Percentiles rank a stretch among this genome's conserved stretches.
Conservation (phyloP, 148 eudicot genomes). For the Euryodendron excelsum region DNA sequence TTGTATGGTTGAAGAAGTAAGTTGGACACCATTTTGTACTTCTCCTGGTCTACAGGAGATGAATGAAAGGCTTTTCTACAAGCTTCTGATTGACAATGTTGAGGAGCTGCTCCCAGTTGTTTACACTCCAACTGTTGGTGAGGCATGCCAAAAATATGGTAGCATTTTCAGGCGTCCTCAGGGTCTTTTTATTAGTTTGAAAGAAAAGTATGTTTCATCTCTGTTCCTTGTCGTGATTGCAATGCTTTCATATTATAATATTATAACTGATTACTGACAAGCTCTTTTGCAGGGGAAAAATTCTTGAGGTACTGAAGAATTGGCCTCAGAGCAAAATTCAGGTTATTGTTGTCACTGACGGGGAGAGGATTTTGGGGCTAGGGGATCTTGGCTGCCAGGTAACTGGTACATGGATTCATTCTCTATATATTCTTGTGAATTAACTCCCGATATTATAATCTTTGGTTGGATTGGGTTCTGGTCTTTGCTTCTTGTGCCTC, state of each 20-base stretch:
- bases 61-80: constrained; percentile 75
- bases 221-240: not conserved
- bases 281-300: constrained; percentile 58
- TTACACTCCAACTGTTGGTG: constrained; percentile 96
- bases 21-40: not conserved
- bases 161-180: constrained; percentile 79
- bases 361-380: constrained; percentile 95
- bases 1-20: not conserved
- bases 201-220: constrained; percentile 56
- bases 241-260: constrained; percentile 3
- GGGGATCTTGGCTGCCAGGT: constrained; percentile 99
- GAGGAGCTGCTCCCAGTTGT: constrained; percentile 94
- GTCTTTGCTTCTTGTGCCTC: not conserved
- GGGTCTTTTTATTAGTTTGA: constrained; percentile 89
- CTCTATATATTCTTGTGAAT: not conserved
- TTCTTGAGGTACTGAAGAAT: constrained; percentile 85
- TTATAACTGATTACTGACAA: constrained; percentile 16
- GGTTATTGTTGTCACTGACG: constrained; percentile 98
- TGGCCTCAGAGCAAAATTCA: constrained; percentile 95
- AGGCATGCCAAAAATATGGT: constrained; percentile 95
- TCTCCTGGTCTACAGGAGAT: constrained; percentile 50
- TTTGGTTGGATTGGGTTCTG: not conserved
- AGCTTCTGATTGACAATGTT: constrained; percentile 82
- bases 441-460: not conserved
- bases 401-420: not conserved